A percentile compares a stretch with the other conserved stretches of the same genome.
phyloP scores from a whole-genome alignment of 2,329 filamentous ascomycete species.

The Talaromyces verruculosus region DNA sequence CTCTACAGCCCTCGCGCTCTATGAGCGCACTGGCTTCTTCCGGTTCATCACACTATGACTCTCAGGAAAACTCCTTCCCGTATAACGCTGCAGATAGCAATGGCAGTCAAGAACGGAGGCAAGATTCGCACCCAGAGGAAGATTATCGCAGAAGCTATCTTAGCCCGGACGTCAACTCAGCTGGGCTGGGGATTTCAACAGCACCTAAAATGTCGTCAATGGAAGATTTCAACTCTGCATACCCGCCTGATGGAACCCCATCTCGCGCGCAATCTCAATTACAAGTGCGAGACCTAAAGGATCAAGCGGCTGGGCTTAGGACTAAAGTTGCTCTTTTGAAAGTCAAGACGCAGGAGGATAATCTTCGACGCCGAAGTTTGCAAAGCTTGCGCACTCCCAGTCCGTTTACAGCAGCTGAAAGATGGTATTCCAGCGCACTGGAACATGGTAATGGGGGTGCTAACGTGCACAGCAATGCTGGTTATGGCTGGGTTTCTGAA shows the following conservation, averaged over 20 bases:
- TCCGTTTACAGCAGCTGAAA: conserved; percentile 73
- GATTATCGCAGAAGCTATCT: conserved; percentile 30
- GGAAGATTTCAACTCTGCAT: conserved; percentile 39
- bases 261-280: conserved; percentile 70
- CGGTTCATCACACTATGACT: conserved; percentile 33
- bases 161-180: not conserved
- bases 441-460: conserved; percentile 37
- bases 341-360: conserved; percentile 76
- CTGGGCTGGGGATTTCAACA: conserved; percentile 30
- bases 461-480: conserved; percentile 37
- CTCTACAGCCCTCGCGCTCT: conserved; percentile 55
- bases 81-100: conserved; percentile 35
- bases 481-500: conserved; percentile 37
- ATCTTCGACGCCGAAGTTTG: conserved; percentile 71
- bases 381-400: conserved; percentile 73
- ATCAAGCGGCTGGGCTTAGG: conserved; percentile 82
- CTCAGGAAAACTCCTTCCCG: conserved; percentile 36
- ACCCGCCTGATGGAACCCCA: conserved; percentile 47
- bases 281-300: conserved; percentile 71
- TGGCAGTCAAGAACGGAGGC: conserved; percentile 29
- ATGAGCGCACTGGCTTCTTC: conserved; percentile 57
- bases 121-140: conserved; percentile 59
- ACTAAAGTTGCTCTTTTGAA: conserved; percentile 79
- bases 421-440: conserved; percentile 50
- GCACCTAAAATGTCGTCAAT: conserved; percentile 28